Conservation (phyloP, 257 asterid species). For the Eucommia ulmoides region DNA sequence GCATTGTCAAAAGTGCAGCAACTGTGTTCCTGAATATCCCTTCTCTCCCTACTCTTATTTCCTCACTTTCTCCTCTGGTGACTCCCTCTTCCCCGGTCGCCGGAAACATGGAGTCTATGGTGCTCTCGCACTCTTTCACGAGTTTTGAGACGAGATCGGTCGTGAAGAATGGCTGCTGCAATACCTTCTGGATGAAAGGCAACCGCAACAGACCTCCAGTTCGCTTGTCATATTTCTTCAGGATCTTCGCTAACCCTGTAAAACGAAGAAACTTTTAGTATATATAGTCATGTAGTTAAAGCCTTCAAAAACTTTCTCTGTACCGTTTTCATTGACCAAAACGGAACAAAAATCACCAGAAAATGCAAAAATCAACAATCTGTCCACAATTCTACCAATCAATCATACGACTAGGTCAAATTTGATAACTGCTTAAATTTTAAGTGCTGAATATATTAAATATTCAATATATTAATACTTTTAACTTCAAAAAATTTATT, state of each 20-base stretch:
- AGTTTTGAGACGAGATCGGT: conserved; percentile 77
- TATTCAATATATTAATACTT: no score
- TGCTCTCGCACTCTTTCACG: conserved; percentile 71
- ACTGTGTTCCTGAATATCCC: conserved; percentile 78
- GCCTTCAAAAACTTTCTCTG: no score
- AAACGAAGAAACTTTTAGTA: no score
- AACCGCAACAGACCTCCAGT: conserved; percentile 71
- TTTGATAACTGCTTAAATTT: no score
- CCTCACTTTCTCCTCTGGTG: conserved; percentile 5
- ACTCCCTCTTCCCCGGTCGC: conserved; percentile 13
- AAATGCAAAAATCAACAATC: no score
- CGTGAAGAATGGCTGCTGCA: conserved; percentile 76
- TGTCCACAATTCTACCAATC: no score
- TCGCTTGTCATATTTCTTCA: conserved; percentile 85
- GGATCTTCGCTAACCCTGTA: conserved; percentile 70
- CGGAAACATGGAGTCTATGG: conserved; percentile 57
- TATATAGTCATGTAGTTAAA: no score
- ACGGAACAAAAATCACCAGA: no score
- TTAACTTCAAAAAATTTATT: no score
- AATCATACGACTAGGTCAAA: no score
- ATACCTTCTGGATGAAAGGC: conserved; percentile 63
- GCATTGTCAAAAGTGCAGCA: conserved; percentile 78
- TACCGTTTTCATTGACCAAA: no score
- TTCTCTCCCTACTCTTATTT: conserved; percentile 32
- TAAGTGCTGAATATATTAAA: no score